Evolutionary conservation across 495 filamentous ascomycete genomes (phyloP).

Genomic region (Podospora fimiseda): DNA sequence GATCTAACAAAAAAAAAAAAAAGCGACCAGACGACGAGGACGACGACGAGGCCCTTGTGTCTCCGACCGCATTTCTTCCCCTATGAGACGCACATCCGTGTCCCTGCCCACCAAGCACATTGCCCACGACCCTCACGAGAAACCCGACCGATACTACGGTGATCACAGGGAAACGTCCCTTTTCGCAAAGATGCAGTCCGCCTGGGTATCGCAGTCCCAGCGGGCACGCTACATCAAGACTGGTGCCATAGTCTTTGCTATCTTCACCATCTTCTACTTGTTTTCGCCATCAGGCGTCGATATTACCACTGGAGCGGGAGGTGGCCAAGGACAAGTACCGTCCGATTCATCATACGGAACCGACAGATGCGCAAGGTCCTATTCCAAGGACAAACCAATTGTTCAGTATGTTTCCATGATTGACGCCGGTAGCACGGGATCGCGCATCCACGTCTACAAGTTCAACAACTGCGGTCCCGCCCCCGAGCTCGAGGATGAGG

Average conservation of each 20-base stretch:
- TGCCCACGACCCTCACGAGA: conserved; percentile 53
- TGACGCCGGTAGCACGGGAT: conserved; percentile 95
- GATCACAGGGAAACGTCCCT: conserved; percentile 38
- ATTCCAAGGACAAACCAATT: conserved; percentile 78
- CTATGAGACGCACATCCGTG: conserved; percentile 54
- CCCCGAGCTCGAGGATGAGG: conserved; percentile 88
- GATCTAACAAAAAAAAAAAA: neutral
- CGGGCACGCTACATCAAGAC: conserved; percentile 77
- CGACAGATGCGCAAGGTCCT: conserved; percentile 72
- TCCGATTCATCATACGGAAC: conserved; percentile 56
- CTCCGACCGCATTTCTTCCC: conserved; percentile 5
- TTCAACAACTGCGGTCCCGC: conserved; percentile 98
- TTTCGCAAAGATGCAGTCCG: conserved; percentile 44
- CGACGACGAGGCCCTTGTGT: neutral
- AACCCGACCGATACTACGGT: conserved; percentile 46
- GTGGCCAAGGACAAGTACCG: conserved; percentile 43
- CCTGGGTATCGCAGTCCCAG: conserved; percentile 64
- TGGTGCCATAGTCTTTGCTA: conserved; percentile 64
- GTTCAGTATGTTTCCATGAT: conserved; percentile 98
- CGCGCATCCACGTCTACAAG: conserved; percentile 94
- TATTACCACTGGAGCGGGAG: conserved; percentile 32
- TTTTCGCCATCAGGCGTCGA: conserved; percentile 54
- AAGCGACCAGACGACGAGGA: too few relatives aligned
- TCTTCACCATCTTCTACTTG: conserved; percentile 71
- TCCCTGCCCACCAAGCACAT: conserved; percentile 52